Conservation (phyloP, 2,329 filamentous ascomycete genomes). For the Akanthomyces dipterigenus region DNA sequence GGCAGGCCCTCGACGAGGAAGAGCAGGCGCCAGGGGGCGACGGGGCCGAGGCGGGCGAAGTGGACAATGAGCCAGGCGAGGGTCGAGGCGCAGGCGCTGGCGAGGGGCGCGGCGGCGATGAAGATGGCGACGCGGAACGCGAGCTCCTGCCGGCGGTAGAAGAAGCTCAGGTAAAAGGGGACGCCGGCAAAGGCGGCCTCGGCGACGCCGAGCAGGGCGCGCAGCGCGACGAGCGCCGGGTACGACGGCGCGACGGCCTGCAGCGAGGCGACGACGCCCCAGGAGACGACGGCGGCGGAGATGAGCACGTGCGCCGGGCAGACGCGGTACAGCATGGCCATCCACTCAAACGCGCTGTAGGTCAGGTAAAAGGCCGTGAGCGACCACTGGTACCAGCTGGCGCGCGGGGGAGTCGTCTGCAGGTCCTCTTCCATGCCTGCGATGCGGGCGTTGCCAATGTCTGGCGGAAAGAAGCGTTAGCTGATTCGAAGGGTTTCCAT, state of each 20-base stretch:
- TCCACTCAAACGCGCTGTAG: constrained; percentile 60
- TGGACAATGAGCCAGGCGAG: constrained; percentile 74
- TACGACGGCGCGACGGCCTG: constrained; percentile 63
- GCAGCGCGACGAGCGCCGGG: constrained; percentile 47
- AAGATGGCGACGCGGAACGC: constrained; percentile 82
- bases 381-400: constrained; percentile 53
- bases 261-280: constrained; percentile 72
- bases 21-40: constrained; percentile 78
- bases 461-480: constrained; percentile 24
- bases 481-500: too few species aligned
- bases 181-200: constrained; percentile 61
- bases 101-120: constrained; percentile 75
- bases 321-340: constrained; percentile 54
- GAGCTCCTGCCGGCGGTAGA: constrained; percentile 62
- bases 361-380: constrained; percentile 56
- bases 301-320: constrained; percentile 56
- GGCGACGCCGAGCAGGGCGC: constrained; percentile 52
- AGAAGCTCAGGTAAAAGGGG: constrained; percentile 58
- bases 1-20: constrained; percentile 84
- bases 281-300: constrained; percentile 60
- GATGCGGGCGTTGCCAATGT: constrained; percentile 57
- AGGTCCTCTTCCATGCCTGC: constrained; percentile 59
- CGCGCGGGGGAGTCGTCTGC: constrained; percentile 38
- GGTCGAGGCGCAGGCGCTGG: constrained; percentile 69
- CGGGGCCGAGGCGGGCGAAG: constrained; percentile 55